A percentile compares a stretch with the other conserved stretches of the same genome.
Conservation (phyloP, 257 asterid genomes). For the Solanum peruvianum region DNA sequence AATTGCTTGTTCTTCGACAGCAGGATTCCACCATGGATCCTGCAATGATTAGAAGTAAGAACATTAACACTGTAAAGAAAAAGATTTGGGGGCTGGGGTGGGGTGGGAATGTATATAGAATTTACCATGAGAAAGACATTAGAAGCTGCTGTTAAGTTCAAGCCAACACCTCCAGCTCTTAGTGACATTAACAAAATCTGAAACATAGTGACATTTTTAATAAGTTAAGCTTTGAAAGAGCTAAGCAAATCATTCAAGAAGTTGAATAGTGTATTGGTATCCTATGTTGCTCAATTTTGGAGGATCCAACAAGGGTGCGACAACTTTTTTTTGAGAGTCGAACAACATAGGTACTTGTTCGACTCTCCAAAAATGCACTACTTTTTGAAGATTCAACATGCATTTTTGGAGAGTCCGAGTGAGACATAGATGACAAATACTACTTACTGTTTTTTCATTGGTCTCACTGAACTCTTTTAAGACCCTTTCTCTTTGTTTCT, state of each 20-base stretch:
- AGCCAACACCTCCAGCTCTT: slow-evolving; percentile 80
- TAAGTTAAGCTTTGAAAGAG: background rate
- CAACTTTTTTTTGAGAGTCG: background rate
- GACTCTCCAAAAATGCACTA: background rate
- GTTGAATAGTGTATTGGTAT: background rate
- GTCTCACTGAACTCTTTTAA: slow-evolving; percentile 71
- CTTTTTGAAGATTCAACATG: background rate
- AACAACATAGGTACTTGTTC: background rate
- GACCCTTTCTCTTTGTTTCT: slow-evolving; percentile 54
- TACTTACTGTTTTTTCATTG: slow-evolving; percentile 40
- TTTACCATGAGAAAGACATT: slow-evolving; percentile 74
- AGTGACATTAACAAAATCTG: slow-evolving; percentile 73
- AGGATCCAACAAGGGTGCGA: background rate
- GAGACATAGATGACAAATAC: background rate
- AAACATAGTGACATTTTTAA: background rate
- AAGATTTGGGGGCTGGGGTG: background rate
- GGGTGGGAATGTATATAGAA: background rate
- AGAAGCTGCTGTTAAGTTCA: slow-evolving; percentile 82
- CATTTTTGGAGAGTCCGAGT: background rate
- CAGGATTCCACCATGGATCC: slow-evolving; percentile 99
- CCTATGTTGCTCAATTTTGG: background rate
- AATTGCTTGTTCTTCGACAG: slow-evolving; percentile 89
- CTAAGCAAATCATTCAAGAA: background rate
- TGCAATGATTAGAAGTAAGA: background rate
- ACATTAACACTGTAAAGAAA: background rate